phyloP scores from a whole-genome alignment of 2,329 filamentous ascomycete species.

The Colletotrichum kahawae region DNA sequence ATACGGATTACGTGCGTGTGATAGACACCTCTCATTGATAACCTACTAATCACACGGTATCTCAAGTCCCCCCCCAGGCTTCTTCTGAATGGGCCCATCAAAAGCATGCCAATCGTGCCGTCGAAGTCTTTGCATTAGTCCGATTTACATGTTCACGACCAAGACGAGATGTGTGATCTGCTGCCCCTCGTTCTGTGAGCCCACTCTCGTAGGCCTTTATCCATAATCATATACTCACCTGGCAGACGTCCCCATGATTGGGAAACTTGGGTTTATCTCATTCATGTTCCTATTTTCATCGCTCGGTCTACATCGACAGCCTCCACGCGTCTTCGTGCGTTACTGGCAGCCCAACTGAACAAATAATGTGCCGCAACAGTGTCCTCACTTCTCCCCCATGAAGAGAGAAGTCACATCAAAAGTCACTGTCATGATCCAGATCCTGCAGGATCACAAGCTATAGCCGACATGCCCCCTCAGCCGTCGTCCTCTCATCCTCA shows the following conservation, averaged over 20 bases:
- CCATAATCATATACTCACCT: neutral
- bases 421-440: accelerated
- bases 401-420: neutral
- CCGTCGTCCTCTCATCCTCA: neutral
- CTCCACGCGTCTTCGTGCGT: neutral
- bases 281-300: neutral
- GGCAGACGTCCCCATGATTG: neutral
- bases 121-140: neutral
- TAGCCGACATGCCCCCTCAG: neutral
- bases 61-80: too few relatives aligned
- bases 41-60: too few relatives aligned
- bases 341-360: neutral
- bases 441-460: neutral
- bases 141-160: too few relatives aligned
- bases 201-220: neutral
- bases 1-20: too few relatives aligned
- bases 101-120: neutral
- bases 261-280: neutral
- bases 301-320: neutral
- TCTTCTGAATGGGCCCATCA: too few relatives aligned
- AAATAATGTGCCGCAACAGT: neutral
- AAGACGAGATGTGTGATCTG: neutral
- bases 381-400: neutral
- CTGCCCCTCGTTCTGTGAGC: neutral
- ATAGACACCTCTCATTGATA: too few relatives aligned